A percentile compares a stretch with the other conserved stretches of the same genome.
phyloP scores from a whole-genome alignment of 2,329 filamentous ascomycete genomes.

The Neonectria neomacrospora region DNA sequence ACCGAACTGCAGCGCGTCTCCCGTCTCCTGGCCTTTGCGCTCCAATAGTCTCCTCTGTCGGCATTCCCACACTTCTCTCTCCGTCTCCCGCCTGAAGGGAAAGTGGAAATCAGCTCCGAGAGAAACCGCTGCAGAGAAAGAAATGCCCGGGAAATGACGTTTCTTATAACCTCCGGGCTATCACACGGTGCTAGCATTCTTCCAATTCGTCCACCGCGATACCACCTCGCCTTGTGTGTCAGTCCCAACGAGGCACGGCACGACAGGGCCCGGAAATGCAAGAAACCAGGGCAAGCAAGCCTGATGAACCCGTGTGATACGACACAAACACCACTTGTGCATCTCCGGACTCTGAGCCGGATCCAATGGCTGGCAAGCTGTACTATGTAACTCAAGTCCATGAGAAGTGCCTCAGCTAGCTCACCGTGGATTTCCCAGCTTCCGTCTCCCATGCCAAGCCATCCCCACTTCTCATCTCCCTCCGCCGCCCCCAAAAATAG shows the following conservation, averaged over 20 bases:
- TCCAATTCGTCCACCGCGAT: not conserved
- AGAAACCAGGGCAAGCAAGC: not conserved
- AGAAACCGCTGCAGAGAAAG: not conserved
- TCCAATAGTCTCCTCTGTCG: not conserved
- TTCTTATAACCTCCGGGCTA: not conserved
- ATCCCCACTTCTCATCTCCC: slow-evolving; percentile 30
- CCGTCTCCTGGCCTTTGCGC: not conserved
- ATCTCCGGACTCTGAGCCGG: not conserved
- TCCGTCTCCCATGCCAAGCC: slow-evolving; percentile 1
- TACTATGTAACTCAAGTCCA: not conserved
- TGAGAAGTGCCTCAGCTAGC: not conserved
- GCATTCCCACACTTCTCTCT: not conserved
- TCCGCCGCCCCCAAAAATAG: slow-evolving; percentile 40
- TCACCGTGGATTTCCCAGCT: not conserved
- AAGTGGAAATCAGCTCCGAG: not conserved
- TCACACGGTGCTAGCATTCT: not conserved
- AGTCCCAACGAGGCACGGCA: not conserved
- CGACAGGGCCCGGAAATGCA: not conserved
- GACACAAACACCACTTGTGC: not conserved
- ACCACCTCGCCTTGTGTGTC: not conserved
- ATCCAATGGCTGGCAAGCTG: not conserved
- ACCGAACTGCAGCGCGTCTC: not conserved
- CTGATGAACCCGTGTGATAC: no score
- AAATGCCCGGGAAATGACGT: not conserved
- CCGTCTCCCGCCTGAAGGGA: not conserved